These are phyloP conservation scores for Sanghuangporus weigelae DNA, from an alignment of 1,284 basidiomycete genomes.

Conservation along the genomic window DNA sequence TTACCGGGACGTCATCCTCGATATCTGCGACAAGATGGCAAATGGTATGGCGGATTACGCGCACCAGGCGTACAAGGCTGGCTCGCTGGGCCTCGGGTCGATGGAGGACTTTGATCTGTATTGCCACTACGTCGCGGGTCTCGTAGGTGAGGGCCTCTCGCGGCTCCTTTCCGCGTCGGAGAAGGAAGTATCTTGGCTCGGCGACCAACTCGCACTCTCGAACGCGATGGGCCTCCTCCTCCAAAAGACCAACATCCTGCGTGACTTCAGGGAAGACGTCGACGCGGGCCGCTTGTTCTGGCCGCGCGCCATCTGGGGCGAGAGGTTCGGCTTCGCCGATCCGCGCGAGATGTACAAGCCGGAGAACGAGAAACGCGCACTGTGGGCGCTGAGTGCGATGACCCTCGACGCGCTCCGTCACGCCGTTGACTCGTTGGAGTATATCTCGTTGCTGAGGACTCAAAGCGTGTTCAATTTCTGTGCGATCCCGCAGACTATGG, in stretches of 20 bases:
- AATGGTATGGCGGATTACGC: conserved; percentile 95
- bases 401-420: conserved; percentile 86
- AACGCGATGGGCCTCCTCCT: conserved; percentile 97
- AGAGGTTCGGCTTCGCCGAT: conserved; percentile 60
- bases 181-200: conserved; percentile 79
- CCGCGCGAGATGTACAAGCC: conserved; percentile 57
- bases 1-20: conserved; percentile 81
- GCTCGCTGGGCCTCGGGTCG: conserved; percentile 65
- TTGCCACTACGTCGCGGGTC: conserved; percentile 97
- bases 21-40: conserved; percentile 85
- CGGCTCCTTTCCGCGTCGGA: conserved; percentile 85
- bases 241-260: conserved; percentile 98
- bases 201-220: conserved; percentile 79
- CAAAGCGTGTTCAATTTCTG: conserved; percentile 97
- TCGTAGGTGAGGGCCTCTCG: conserved; percentile 95
- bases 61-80: conserved; percentile 70
- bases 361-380: conserved; percentile 55
- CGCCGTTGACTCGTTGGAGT: conserved; percentile 84
- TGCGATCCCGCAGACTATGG: conserved; percentile 94
- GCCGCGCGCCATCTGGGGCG: conserved; percentile 90
- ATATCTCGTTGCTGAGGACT: conserved; percentile 82
- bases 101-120: conserved; percentile 92
- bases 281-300: conserved; percentile 89
- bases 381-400: conserved; percentile 86
- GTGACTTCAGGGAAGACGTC: conserved; percentile 92